Conservation (phyloP, 129 eudicot genomes). For the Pulicaria dysenterica region DNA sequence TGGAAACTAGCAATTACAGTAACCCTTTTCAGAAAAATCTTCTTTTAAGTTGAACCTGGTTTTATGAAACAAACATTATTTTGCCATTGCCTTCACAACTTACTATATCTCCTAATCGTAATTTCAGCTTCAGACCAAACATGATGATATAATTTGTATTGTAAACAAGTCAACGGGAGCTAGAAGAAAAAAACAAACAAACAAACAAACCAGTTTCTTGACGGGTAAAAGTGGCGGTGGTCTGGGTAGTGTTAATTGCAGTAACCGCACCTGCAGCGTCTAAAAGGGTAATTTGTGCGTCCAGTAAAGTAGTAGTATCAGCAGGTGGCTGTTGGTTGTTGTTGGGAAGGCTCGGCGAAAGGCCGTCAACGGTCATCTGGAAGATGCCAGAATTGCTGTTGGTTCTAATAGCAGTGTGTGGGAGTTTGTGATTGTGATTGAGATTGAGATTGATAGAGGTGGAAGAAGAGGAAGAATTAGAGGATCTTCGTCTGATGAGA, state of each 20-base stretch:
- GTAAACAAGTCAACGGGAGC: not conserved
- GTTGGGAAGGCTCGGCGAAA: constrained; percentile 6
- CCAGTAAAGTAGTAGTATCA: constrained; percentile 11
- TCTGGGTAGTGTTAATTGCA: constrained; percentile 36
- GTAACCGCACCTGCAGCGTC: not conserved
- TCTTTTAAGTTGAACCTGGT: too few species aligned
- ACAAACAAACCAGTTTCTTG: constrained; percentile 32
- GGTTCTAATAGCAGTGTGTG: not conserved
- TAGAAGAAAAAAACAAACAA: not conserved
- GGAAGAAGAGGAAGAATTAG: constrained; percentile 34
- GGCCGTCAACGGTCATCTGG: constrained; percentile 42
- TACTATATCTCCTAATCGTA: too few species aligned
- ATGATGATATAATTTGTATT: not conserved
- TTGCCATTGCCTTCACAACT: too few species aligned
- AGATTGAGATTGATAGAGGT: constrained; percentile 23
- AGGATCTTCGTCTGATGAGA: constrained; percentile 45
- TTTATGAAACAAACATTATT: too few species aligned
- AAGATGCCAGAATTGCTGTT: not conserved
- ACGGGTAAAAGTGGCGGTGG: not conserved
- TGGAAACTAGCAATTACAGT: too few species aligned
- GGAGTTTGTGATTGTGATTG: constrained; percentile 14
- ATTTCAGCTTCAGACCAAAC: too few species aligned
- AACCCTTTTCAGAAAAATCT: too few species aligned
- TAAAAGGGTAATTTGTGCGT: too few species aligned
- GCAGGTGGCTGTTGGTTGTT: constrained; percentile 20